phyloP scores from a whole-genome alignment of 2,329 filamentous ascomycete species.

The Colletotrichum higginsianum region DNA sequence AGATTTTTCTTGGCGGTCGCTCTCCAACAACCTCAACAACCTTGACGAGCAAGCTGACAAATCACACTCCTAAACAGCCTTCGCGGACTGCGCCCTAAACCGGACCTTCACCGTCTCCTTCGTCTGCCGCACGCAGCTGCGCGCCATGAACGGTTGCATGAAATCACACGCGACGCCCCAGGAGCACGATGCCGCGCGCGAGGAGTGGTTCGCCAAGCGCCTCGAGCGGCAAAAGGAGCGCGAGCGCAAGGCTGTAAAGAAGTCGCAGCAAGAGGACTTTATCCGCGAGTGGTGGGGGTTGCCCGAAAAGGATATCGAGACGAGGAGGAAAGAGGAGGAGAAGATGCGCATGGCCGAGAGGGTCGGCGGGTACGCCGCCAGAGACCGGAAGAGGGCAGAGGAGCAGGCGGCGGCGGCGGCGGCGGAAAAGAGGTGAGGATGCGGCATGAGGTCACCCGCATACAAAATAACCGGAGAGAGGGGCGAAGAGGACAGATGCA shows the following conservation, averaged over 20 bases:
- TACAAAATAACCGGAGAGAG: not conserved
- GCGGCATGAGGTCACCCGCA: not conserved
- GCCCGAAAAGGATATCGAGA: constrained; percentile 68
- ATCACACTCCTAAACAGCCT: constrained; percentile 71
- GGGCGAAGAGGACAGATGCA: constrained; percentile 27
- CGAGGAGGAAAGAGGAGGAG: constrained; percentile 65
- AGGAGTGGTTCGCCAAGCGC: constrained; percentile 91
- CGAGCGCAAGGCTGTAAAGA: constrained; percentile 73
- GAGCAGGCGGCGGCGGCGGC: constrained; percentile 28
- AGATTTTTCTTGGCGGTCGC: not conserved
- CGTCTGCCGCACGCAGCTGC: constrained; percentile 83
- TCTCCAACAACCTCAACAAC: not conserved
- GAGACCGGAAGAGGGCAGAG: constrained; percentile 51
- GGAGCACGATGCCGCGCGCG: constrained; percentile 89
- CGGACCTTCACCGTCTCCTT: constrained; percentile 92
- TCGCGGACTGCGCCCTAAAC: constrained; percentile 89
- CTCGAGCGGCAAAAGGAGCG: constrained; percentile 78
- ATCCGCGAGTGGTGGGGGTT: constrained; percentile 78
- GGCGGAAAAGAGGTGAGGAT: constrained; percentile 26
- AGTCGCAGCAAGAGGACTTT: constrained; percentile 75
- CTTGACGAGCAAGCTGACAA: not conserved
- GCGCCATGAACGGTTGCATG: constrained; percentile 96
- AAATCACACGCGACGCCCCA: constrained; percentile 84
- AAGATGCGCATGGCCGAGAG: constrained; percentile 66
- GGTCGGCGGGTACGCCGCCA: constrained; percentile 67